Percentiles rank a stretch among this genome's conserved stretches.
Evolutionary conservation across 257 asterid genomes (phyloP).

Genomic region (Lycium barbarum): DNA sequence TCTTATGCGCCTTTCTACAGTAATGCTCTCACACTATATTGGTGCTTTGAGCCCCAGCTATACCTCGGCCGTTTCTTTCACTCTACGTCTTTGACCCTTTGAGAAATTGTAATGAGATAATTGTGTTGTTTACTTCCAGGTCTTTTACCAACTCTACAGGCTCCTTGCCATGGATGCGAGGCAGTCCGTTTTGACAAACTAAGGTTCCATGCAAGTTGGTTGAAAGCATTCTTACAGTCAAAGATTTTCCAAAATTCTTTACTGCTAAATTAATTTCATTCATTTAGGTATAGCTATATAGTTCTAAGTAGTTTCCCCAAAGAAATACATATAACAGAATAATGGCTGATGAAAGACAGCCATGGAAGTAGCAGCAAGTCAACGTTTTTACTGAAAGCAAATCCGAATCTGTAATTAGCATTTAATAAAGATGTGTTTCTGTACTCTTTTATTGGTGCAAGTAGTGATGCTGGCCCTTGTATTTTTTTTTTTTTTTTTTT

Average conservation of each 20-base stretch:
- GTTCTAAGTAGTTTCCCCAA: background rate
- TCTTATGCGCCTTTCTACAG: background rate
- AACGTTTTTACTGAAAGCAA: background rate
- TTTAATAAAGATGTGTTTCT: background rate
- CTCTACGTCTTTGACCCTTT: constrained; percentile 14
- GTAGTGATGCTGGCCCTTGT: background rate
- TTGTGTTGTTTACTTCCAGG: constrained; percentile 1
- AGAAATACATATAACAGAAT: background rate
- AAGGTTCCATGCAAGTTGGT: constrained; percentile 13
- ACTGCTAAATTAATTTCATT: background rate
- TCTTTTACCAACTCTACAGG: background rate
- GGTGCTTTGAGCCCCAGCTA: constrained; percentile 6
- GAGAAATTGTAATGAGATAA: constrained; percentile 13
- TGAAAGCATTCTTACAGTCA: background rate
- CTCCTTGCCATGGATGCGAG: background rate
- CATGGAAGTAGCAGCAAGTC: constrained; percentile 2
- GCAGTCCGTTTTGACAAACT: constrained; percentile 4
- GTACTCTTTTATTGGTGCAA: background rate
- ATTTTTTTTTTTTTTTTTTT: background rate
- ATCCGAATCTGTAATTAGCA: background rate
- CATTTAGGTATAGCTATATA: background rate
- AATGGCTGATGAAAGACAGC: constrained; percentile 17
- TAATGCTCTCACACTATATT: background rate
- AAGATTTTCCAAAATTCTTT: background rate
- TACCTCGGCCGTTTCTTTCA: background rate